Evolutionary conservation across 2,329 filamentous ascomycete species (phyloP), one percentile per base, ranked within the genome.

Genomic region (Sarocladiaceae sp.): DNA sequence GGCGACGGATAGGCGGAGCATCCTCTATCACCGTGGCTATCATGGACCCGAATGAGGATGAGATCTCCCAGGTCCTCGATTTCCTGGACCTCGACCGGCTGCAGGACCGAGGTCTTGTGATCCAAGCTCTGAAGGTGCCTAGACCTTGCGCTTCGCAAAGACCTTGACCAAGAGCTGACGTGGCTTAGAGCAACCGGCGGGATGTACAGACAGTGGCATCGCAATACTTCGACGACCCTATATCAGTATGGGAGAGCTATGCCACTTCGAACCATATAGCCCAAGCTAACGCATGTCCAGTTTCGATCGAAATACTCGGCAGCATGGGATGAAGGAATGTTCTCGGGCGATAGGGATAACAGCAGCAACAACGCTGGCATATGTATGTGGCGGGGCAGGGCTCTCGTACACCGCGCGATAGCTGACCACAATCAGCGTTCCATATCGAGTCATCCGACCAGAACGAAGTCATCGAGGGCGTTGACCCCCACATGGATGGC

Each of bases 251-350:
- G 43, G 4, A 32, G 40, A 23, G 15, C 24, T 10, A 33, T 44
- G 11, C 13, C 23, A 9, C 12, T 21, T 18, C 13, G n/a, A n/a
- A 29, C 4, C 11, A 4, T 18, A 6, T n/a, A 29, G 9, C 23
- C 13, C 9, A 29, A 12, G 15, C 23, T 41, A 24, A 41, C 37
- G 4, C n/a, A 19, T 6, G 24, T 44, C 21, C 47, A 73, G 69
- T 74, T 75, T 47, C 64, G 59, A 33, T 58, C 59, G 43, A 67
- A 73, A 56, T 77, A 78, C 50, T 60, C 59, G 20, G 46, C 49
- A n/a, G 20, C 48, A 21, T 82, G 77, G 76, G 70, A 80, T 48
- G 77, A 82, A 44, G 61, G 57, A 23, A 65, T 69, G 33, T 82
- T 80, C 48, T 58, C 59, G 4, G 69, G 68, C 31, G 73, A 73